Percentiles rank a stretch among this genome's conserved stretches.
Evolutionary conservation across 2,329 filamentous ascomycete genomes (phyloP).

Genomic region (Claviceps pazoutovae): DNA sequence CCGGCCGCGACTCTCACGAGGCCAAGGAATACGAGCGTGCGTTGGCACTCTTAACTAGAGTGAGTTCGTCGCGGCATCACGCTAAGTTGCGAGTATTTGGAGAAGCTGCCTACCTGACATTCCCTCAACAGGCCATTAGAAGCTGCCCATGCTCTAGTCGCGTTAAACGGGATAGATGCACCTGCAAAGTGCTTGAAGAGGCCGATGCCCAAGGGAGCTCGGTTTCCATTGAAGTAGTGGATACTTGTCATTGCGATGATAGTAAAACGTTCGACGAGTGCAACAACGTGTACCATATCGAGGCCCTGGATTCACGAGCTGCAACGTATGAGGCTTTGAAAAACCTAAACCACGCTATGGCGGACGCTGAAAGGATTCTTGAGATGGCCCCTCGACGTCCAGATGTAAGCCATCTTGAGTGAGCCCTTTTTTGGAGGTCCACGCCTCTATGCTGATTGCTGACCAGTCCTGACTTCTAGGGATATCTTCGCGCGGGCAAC

Average conservation of each 20-base stretch:
- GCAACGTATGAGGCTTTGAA: conserved; percentile 25
- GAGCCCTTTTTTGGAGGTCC: too few relatives aligned
- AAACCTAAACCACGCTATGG: conserved; percentile 23
- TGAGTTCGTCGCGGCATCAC: conserved; percentile 8
- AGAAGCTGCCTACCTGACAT: neutral
- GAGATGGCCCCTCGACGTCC: conserved; percentile 26
- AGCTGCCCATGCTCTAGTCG: conserved; percentile 20
- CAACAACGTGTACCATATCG: conserved; percentile 22
- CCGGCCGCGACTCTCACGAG: conserved; percentile 21
- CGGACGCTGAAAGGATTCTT: conserved; percentile 29
- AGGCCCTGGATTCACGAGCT: conserved; percentile 27
- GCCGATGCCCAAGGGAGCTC: conserved; percentile 18
- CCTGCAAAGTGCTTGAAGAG: conserved; percentile 17
- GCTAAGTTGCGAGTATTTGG: neutral
- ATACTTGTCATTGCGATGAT: conserved; percentile 21
- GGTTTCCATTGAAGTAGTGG: conserved; percentile 28
- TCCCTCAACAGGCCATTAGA: conserved; percentile 20
- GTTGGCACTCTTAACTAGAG: conserved; percentile 23
- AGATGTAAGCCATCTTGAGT: conserved; percentile 18
- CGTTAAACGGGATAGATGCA: conserved; percentile 14
- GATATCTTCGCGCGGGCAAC: conserved; percentile 28
- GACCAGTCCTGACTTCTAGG: conserved; percentile 12
- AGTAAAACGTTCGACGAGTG: conserved; percentile 19
- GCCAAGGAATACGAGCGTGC: conserved; percentile 21
- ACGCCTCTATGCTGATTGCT: too few relatives aligned